These are phyloP conservation scores for Cardamine chenopodiifolia DNA, from an alignment of 345 rosid genomes.

Conservation along the genomic window DNA sequence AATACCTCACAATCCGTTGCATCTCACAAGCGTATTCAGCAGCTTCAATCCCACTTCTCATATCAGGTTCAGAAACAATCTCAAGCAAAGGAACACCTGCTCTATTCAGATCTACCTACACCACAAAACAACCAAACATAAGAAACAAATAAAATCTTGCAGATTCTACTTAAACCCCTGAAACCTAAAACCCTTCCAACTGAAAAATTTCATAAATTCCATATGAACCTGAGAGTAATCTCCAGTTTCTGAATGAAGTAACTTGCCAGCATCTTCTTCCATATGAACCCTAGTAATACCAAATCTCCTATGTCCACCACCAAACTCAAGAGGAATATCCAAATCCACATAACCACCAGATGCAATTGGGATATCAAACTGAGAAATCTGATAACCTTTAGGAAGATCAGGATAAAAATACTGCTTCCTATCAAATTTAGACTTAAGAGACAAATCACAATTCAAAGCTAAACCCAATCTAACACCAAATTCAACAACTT, in stretches of 20 bases:
- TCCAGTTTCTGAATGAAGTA: constrained; percentile 75
- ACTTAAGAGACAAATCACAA: constrained; percentile 74
- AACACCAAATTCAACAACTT: constrained; percentile 83
- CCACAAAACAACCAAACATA: constrained; percentile 14
- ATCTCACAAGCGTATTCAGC: constrained; percentile 84
- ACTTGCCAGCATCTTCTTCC: constrained; percentile 99
- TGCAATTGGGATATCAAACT: constrained; percentile 94
- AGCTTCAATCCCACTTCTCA: constrained; percentile 87
- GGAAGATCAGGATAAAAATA: constrained; percentile 98
- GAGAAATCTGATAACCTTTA: constrained; percentile 94
- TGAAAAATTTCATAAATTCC: not conserved
- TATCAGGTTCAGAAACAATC: constrained; percentile 97
- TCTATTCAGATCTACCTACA: constrained; percentile 89
- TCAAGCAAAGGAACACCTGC: constrained; percentile 98
- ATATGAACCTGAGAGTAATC: constrained; percentile 63
- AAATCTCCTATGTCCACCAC: constrained; percentile 89
- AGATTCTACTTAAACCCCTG: constrained; percentile 3
- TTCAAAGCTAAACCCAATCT: constrained; percentile 86
- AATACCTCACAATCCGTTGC: constrained; percentile 82
- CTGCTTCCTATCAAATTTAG: constrained; percentile 95
- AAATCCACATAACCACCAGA: constrained; percentile 71
- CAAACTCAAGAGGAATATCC: constrained; percentile 87
- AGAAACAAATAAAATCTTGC: constrained; percentile 28
- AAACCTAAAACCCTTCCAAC: constrained; percentile 27
- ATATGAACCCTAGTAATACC: constrained; percentile 95